Evolutionary conservation across 1,284 basidiomycete species (phyloP).

Genomic region (Amylostereum areolatum): DNA sequence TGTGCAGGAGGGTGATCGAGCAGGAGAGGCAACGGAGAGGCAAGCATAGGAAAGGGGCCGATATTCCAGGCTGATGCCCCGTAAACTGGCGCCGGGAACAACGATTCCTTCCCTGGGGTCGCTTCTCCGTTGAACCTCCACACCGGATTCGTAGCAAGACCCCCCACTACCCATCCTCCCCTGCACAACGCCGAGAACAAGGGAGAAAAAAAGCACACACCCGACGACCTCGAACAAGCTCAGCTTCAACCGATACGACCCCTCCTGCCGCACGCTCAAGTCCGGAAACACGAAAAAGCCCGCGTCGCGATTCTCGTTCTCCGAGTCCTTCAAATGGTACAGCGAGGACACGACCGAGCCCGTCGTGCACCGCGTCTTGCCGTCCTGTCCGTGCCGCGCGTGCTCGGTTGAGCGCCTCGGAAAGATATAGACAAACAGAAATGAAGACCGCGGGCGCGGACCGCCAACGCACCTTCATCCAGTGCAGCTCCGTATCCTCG

Average conservation of each 20-base stretch:
- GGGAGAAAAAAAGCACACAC: constrained; percentile 39
- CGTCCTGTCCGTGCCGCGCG: no score
- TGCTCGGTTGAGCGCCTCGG: no score
- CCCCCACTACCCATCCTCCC: no score
- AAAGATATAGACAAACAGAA: background rate
- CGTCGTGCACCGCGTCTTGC: constrained; percentile 85
- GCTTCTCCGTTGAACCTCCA: no score
- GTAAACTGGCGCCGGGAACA: no score
- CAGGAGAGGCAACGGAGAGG: background rate
- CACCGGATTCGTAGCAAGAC: no score
- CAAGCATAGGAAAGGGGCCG: background rate
- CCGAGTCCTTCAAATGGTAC: constrained; percentile 93
- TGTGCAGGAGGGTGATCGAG: background rate
- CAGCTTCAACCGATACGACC: constrained; percentile 81
- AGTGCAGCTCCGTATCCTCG: constrained; percentile 88
- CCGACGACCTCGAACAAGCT: constrained; percentile 91
- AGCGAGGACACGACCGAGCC: constrained; percentile 88
- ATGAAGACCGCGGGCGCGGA: constrained; percentile 3
- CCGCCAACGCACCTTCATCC: constrained; percentile 74
- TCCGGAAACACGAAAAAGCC: constrained; percentile 92
- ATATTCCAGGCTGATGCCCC: no score
- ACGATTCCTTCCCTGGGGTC: no score
- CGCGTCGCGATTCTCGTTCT: constrained; percentile 77
- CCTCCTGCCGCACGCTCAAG: constrained; percentile 85
- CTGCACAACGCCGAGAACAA: no score